Evolutionary conservation across 352 stramenopile genomes (phyloP).

Genomic region (Globisporangium cylindrosporum): DNA sequence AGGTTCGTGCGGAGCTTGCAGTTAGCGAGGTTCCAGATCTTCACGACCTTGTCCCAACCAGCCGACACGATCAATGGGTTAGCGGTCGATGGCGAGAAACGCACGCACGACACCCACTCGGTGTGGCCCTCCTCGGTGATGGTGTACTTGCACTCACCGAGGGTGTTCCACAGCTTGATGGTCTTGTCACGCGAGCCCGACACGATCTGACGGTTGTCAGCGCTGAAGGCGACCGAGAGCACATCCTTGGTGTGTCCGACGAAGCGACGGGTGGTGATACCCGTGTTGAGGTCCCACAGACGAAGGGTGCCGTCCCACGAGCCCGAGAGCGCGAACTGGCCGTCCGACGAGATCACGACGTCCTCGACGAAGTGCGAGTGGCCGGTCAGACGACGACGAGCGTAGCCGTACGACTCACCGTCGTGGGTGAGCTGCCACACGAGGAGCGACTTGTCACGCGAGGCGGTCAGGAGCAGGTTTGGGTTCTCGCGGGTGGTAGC

Average conservation of each 20-base stretch:
- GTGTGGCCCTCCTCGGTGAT: slow-evolving; percentile 98
- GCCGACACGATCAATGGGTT: slow-evolving; percentile 98
- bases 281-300: slow-evolving; percentile 99
- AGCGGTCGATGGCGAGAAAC: slow-evolving; percentile 96
- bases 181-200: slow-evolving; percentile 98
- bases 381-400: slow-evolving; percentile 94
- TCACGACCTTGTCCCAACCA: slow-evolving; percentile 99
- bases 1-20: slow-evolving; percentile 99
- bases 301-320: slow-evolving; percentile 99
- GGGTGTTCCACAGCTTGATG: slow-evolving; percentile 99
- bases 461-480: slow-evolving; percentile 98
- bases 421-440: slow-evolving; percentile 92
- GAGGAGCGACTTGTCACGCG: slow-evolving; percentile 95
- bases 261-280: slow-evolving; percentile 98
- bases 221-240: slow-evolving; percentile 98
- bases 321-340: slow-evolving; percentile 98
- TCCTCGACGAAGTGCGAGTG: slow-evolving; percentile 99
- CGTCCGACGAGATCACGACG: slow-evolving; percentile 99
- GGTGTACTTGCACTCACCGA: slow-evolving; percentile 99
- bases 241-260: slow-evolving; percentile 99
- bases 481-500: slow-evolving; percentile 98
- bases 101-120: slow-evolving; percentile 99
- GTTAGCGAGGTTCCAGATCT: slow-evolving; percentile 99
- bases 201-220: slow-evolving; percentile 99
- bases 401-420: slow-evolving; percentile 98